Evolutionary conservation across 176 grass and related monocot species (phyloP), one percentile per base, ranked within the genome.

Genomic region (Aegilops sharonensis): DNA sequence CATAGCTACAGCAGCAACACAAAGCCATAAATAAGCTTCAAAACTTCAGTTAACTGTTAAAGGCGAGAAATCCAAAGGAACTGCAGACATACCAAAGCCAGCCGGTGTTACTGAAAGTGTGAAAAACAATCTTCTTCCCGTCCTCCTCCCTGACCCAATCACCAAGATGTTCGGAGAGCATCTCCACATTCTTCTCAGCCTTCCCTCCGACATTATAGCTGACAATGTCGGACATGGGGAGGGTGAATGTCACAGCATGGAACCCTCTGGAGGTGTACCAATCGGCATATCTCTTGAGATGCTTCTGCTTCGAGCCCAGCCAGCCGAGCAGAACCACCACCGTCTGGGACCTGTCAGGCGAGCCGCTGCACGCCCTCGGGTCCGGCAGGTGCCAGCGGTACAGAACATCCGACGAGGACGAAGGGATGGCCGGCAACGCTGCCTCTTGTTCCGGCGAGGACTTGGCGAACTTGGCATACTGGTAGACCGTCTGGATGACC

Each of bases 21-120:
- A 48, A 43, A 12, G 48, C 62, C 36, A 1, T 21, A 47, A 47
- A 50, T 45, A 17, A 85, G 57, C 80, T 71, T 10, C 3, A 31
- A 15, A 82, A 64, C 27, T 32, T 9, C 39, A 42, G 74, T n/a
- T 40, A 34, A 56, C 30, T 54, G 4, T 68, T 7, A 14, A 61
- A 60, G 1, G n/a, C 27, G 2, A 5, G 4, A 83, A 72, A 23
- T 39, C 5, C 12, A 78, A 43, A 77, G 25, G 42, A 86, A 43
- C 10, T 6, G 24, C 15, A 39, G 4, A 40, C 9, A 84, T 93
- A 98, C 96, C 89, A 94, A 75, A 98, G 87, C 93, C 96, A 98
- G 73, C 96, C 96, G 4, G 96, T 98, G 78, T 95, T 95, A 57
- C 96, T 98, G 79, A 98, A 98, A 80, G 96, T 95, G 78, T 98